These are phyloP conservation scores for Conoideocrella luteorostrata DNA, from an alignment of 2,329 filamentous ascomycete genomes.

Conservation along the genomic window DNA sequence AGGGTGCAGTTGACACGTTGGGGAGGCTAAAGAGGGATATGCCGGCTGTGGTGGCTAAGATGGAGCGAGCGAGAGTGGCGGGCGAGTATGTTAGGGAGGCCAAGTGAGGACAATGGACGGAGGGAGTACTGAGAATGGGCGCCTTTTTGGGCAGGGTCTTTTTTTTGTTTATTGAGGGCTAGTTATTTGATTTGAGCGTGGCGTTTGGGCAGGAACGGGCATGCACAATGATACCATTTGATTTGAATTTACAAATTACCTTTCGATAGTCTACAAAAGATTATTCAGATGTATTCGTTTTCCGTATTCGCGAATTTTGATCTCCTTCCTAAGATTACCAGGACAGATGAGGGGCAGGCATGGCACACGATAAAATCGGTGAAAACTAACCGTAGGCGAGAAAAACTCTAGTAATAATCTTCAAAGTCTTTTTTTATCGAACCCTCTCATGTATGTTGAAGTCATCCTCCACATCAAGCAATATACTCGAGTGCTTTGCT, in stretches of 20 bases:
- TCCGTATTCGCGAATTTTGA: background rate
- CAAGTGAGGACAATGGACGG: too few species aligned
- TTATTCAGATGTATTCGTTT: background rate
- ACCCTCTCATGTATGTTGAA: background rate
- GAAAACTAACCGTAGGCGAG: too few species aligned
- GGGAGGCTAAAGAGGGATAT: constrained; percentile 51
- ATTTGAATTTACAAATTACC: too few species aligned
- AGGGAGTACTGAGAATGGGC: too few species aligned
- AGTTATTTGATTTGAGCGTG: background rate
- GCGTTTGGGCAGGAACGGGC: background rate
- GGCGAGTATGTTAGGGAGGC: constrained; percentile 47
- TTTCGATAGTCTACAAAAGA: too few species aligned
- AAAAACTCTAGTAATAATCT: background rate
- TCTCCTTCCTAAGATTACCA: background rate
- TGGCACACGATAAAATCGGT: background rate
- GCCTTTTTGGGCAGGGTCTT: too few species aligned
- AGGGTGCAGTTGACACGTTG: constrained; percentile 42
- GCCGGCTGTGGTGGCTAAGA: constrained; percentile 56
- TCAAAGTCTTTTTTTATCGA: background rate
- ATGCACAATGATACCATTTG: background rate
- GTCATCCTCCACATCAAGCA: background rate
- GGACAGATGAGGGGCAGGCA: background rate
- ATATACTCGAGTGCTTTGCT: background rate
- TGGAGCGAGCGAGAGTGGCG: constrained; percentile 57
- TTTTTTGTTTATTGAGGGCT: background rate